Conservation (phyloP, 164 flowering plant genomes). For the Magnolia officinalis region DNA sequence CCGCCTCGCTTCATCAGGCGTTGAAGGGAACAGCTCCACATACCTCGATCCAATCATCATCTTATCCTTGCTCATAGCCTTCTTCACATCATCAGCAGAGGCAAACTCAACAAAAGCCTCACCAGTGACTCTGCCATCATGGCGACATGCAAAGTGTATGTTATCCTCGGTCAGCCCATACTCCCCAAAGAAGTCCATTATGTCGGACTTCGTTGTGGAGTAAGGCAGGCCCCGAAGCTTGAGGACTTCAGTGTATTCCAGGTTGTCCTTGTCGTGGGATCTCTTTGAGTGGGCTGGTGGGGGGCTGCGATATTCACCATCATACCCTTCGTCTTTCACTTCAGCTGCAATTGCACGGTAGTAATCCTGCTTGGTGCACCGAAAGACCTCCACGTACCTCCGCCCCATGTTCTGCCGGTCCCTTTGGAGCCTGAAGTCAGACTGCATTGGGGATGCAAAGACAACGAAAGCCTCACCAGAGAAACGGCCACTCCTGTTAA, state of each 20-base stretch:
- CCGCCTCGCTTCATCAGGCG: constrained; percentile 68
- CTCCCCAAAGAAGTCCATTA: constrained; percentile 69
- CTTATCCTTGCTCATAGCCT: constrained; percentile 85
- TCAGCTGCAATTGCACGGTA: constrained; percentile 85
- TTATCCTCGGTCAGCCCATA: constrained; percentile 50
- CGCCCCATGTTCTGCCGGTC: constrained; percentile 86
- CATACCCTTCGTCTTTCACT: constrained; percentile 67
- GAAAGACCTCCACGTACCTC: constrained; percentile 78
- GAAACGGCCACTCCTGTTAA: constrained; percentile 47
- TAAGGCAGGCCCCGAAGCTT: constrained; percentile 86
- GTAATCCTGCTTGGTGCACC: constrained; percentile 83
- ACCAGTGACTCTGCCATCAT: constrained; percentile 90
- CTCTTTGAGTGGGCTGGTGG: constrained; percentile 57
- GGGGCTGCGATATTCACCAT: constrained; percentile 55
- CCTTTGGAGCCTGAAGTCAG: constrained; percentile 73
- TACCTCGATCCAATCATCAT: constrained; percentile 79
- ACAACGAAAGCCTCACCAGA: constrained; percentile 85
- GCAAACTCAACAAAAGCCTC: constrained; percentile 88
- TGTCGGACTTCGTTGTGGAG: constrained; percentile 60
- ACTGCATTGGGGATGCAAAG: constrained; percentile 66
- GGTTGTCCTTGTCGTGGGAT: constrained; percentile 59
- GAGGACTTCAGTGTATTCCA: constrained; percentile 72
- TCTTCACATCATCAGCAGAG: constrained; percentile 76
- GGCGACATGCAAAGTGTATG: constrained; percentile 64
- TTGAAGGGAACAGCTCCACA: constrained; percentile 86